Evolutionary conservation across 169 alveolate species (phyloP).

Genomic region (Miamiensis avidus): DNA sequence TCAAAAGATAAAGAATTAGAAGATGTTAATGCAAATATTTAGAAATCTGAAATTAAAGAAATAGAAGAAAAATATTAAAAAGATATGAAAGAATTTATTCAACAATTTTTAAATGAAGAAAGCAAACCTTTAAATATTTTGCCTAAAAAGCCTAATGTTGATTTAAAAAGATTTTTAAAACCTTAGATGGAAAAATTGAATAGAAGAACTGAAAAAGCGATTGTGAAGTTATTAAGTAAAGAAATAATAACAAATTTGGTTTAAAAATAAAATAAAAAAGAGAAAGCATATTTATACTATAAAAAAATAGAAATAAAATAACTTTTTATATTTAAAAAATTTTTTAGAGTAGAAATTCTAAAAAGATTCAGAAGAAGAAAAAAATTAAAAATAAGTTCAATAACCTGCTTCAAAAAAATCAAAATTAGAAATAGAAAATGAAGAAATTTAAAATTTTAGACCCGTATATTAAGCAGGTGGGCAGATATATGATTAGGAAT

Average conservation of each 20-base stretch:
- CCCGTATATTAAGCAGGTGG: not conserved
- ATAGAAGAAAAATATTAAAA: not conserved
- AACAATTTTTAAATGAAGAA: not conserved
- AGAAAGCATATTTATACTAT: too few relatives aligned
- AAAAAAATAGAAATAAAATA: too few relatives aligned
- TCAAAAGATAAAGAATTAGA: not conserved
- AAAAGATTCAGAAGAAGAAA: not conserved
- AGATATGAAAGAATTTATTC: not conserved
- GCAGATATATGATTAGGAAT: not conserved
- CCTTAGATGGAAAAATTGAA: not conserved
- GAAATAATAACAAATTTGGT: too few relatives aligned
- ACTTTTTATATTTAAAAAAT: too few relatives aligned
- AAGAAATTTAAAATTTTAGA: too few relatives aligned
- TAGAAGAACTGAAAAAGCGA: not conserved
- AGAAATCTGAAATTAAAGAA: not conserved
- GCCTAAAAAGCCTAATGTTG: not conserved
- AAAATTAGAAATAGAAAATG: not conserved
- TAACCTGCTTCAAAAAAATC: too few relatives aligned
- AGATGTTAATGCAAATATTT: not conserved
- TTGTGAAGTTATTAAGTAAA: not conserved
- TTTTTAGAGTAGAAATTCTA: not conserved
- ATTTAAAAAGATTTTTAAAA: not conserved
- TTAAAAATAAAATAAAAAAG: too few relatives aligned
- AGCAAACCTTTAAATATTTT: not conserved
- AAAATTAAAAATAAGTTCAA: too few relatives aligned